A percentile compares a stretch with the other conserved stretches of the same genome.
These are phyloP conservation scores for Pseudocercospora macadamiae DNA, from an alignment of 2,329 filamentous ascomycete genomes.

Conservation along the genomic window DNA sequence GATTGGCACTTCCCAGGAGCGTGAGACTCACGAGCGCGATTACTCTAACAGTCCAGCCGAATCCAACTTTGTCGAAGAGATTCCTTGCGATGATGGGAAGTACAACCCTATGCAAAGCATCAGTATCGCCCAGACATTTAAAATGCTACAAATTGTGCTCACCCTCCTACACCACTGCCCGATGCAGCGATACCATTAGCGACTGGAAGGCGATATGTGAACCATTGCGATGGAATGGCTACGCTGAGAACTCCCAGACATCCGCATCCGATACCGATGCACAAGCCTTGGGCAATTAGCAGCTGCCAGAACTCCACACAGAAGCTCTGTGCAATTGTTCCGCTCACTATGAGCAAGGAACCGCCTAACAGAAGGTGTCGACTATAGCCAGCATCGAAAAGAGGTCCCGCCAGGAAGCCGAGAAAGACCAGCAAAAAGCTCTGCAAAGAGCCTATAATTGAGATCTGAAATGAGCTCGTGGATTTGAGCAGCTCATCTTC, in stretches of 20 bases:
- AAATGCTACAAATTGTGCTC: neutral
- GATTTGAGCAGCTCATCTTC: conserved; percentile 40
- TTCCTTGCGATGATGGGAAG: conserved; percentile 19
- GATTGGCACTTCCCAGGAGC: conserved; percentile 2
- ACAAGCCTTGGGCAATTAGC: conserved; percentile 50
- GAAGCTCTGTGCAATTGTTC: conserved; percentile 49
- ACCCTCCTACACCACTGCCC: conserved; percentile 46
- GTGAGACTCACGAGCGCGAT: conserved; percentile 17
- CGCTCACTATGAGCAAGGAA: conserved; percentile 45
- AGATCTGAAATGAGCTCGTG: conserved; percentile 43
- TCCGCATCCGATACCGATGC: conserved; percentile 47
- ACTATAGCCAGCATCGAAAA: conserved; percentile 15
- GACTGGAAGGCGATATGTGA: conserved; percentile 43
- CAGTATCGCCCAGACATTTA: neutral
- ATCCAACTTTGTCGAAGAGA: conserved; percentile 10
- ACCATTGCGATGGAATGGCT: conserved; percentile 48
- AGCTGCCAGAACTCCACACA: conserved; percentile 50
- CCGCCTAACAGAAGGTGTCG: conserved; percentile 32
- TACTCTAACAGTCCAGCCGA: conserved; percentile 15
- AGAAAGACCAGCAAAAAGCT: conserved; percentile 50
- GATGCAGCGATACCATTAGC: conserved; percentile 47
- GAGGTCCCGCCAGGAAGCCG: conserved; percentile 15
- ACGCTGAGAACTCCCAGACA: conserved; percentile 45
- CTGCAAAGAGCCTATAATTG: conserved; percentile 50
- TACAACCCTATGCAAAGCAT: conserved; percentile 6